These are phyloP conservation scores for Penicillium verrucosum DNA, from an alignment of 2,329 filamentous ascomycete genomes.

Conservation along the genomic window DNA sequence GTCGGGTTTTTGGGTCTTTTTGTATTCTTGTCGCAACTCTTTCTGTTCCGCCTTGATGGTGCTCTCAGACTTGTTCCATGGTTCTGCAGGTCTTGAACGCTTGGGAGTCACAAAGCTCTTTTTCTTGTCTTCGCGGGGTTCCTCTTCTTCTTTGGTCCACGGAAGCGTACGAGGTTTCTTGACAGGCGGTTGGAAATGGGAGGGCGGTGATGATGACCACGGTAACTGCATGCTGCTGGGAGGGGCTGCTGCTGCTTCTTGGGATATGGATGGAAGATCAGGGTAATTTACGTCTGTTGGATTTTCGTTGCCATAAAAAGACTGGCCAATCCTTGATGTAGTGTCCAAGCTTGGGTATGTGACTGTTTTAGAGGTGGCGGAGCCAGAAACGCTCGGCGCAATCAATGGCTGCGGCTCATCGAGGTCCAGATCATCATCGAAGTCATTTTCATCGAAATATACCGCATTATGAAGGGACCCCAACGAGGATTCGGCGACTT, in stretches of 20 bases:
- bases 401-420: slow-evolving; percentile 46
- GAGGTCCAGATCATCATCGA: slow-evolving; percentile 77
- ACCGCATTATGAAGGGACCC: slow-evolving; percentile 50
- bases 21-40: slow-evolving; percentile 61
- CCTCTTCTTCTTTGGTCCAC: slow-evolving; percentile 45
- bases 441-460: slow-evolving; percentile 75
- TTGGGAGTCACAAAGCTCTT: slow-evolving; percentile 43
- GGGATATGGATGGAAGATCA: slow-evolving; percentile 32
- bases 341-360: slow-evolving; percentile 20
- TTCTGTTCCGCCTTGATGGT: slow-evolving; percentile 75
- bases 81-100: slow-evolving; percentile 44
- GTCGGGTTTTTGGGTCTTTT: slow-evolving; percentile 49
- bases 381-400: slow-evolving; percentile 11
- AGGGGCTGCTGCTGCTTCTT: slow-evolving; percentile 31
- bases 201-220: slow-evolving; percentile 64
- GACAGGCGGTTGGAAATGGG: slow-evolving; percentile 38
- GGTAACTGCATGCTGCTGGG: slow-evolving; percentile 59
- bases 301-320: slow-evolving; percentile 11
- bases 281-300: slow-evolving; percentile 35
- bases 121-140: slow-evolving; percentile 26
- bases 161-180: slow-evolving; percentile 65
- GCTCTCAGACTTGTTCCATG: slow-evolving; percentile 73
- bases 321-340: background rate
- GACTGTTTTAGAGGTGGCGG: slow-evolving; percentile 11
- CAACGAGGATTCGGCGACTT: slow-evolving; percentile 36